phyloP scores from a whole-genome alignment of 768 basidiomycete genomes.

The Hericium alpestre region DNA sequence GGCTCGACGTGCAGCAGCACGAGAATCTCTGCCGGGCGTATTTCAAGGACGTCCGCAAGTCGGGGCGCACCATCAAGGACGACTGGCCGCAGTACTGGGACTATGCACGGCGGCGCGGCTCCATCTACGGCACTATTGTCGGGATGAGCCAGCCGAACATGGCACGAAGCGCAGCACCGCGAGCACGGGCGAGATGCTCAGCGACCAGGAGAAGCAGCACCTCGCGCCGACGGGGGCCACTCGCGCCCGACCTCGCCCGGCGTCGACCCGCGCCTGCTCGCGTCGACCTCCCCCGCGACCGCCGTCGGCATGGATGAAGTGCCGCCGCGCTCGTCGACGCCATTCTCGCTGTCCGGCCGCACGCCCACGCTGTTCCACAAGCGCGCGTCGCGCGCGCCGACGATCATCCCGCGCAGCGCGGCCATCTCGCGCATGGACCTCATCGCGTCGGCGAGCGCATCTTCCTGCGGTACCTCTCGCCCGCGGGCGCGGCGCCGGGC shows the following conservation, averaged over 20 bases:
- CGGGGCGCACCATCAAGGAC: conserved; percentile 83
- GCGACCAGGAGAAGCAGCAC: conserved; percentile 56
- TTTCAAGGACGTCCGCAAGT: conserved; percentile 97
- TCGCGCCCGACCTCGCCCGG: conserved; percentile 32
- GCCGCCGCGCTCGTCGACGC: conserved; percentile 60
- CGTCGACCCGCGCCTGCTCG: conserved; percentile 28
- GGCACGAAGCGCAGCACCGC: conserved; percentile 67
- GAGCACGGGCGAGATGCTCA: conserved; percentile 64
- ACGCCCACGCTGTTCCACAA: conserved; percentile 69
- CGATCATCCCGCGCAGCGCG: conserved; percentile 82
- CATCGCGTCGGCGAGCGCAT: conserved; percentile 89
- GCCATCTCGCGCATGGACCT: conserved; percentile 87
- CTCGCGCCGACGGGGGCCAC: conserved; percentile 38
- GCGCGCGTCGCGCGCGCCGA: conserved; percentile 83
- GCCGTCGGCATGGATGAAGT: conserved; percentile 30
- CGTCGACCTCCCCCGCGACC: conserved; percentile 39
- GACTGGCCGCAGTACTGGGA: conserved; percentile 99
- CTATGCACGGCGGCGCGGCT: conserved; percentile 83
- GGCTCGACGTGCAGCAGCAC: conserved; percentile 98
- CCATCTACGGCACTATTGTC: conserved; percentile 86
- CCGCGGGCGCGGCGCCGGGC: conserved; percentile 62
- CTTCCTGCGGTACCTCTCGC: conserved; percentile 87
- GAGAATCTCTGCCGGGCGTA: conserved; percentile 98
- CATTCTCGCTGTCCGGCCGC: conserved; percentile 66
- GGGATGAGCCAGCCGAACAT: conserved; percentile 52